Base-by-base conservation (phyloP, 1,284 basidiomycete genomes). In the Singerocomus inundabilis region DNA sequence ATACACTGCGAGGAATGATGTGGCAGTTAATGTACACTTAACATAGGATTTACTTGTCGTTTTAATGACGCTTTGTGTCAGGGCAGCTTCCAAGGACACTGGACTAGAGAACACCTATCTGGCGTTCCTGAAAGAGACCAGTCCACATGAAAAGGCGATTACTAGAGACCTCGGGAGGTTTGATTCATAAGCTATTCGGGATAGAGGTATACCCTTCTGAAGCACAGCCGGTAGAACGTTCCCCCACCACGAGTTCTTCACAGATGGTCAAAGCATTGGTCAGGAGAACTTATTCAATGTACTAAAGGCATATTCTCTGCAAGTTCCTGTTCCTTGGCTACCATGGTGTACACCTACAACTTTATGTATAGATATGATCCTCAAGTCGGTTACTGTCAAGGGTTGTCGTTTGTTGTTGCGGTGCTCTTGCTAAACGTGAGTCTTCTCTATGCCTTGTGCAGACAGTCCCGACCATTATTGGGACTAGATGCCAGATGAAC, bases 271-370 rank as follows among this genome's bases (percentile, higher is more conserved):
- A 62, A 94, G 94, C 1, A 86, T 93, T 18, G 96, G 96, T 0
- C 95, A 98, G 68, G 96, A 98, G 68, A 93, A 96, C 59, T 71
- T 99, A 32, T 98, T 95, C 76, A 98, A 98, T 67, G 95, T 99
- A 41, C 79, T 98, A 36, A 98, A 98, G 70, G 97, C 96, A 8
- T 99, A 98, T 68, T 97, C 94, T 28, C 66, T 99, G 80, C 89
- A 70, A 63, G 80, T 62, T 16, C 40, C 6, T 34, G 57, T 44
- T 38, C 37, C 48, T 46, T 49, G n/a, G 30, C 26, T 8, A 8
- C 4, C 46, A 46, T 30, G 28, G 29, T 25, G 48, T 11, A 44
- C 34, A 50, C 29, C 53, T 64, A 38, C 55, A 56, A 62, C 51
- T 11, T 48, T 16, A 9, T 50, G 52, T 33, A 44, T 61, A 92